These are phyloP conservation scores for Oryza officinalis DNA, from an alignment of 176 grass and related monocot species.

Conservation along the genomic window DNA sequence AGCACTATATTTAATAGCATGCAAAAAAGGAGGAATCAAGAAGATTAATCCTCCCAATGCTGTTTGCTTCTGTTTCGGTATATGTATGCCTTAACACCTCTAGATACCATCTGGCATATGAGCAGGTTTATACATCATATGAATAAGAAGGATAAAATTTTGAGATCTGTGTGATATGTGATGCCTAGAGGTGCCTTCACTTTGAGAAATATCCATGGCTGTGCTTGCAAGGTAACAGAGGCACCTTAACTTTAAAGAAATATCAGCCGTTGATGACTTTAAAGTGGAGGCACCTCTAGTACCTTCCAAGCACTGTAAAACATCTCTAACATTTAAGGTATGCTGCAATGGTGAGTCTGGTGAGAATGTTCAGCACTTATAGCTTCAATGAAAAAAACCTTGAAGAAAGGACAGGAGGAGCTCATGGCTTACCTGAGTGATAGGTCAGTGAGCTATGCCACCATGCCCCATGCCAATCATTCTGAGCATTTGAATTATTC, in stretches of 20 bases:
- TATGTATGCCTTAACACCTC: slow-evolving; percentile 15
- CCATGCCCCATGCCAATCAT: slow-evolving; percentile 96
- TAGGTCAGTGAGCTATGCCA: slow-evolving; percentile 80
- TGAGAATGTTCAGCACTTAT: neutral
- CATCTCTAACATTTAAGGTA: neutral
- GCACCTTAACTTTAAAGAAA: neutral
- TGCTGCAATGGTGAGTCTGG: neutral
- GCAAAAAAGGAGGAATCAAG: slow-evolving; percentile 2
- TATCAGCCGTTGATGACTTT: neutral
- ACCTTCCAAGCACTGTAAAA: neutral
- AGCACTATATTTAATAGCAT: neutral
- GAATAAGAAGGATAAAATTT: neutral
- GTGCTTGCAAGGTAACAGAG: neutral
- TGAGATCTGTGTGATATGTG: neutral
- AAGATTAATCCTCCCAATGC: slow-evolving; percentile 13
- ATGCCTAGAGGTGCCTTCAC: neutral
- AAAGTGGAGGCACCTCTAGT: neutral
- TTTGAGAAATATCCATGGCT: neutral
- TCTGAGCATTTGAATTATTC: slow-evolving; percentile 89
- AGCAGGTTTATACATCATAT: neutral
- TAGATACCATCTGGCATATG: neutral
- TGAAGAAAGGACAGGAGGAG: neutral
- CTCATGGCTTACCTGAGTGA: slow-evolving; percentile 62
- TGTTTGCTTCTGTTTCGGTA: slow-evolving; percentile 4
- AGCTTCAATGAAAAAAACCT: neutral